These are phyloP conservation scores for Cladosporium sp. DNA, from an alignment of 2,329 filamentous ascomycete genomes.

Conservation along the genomic window DNA sequence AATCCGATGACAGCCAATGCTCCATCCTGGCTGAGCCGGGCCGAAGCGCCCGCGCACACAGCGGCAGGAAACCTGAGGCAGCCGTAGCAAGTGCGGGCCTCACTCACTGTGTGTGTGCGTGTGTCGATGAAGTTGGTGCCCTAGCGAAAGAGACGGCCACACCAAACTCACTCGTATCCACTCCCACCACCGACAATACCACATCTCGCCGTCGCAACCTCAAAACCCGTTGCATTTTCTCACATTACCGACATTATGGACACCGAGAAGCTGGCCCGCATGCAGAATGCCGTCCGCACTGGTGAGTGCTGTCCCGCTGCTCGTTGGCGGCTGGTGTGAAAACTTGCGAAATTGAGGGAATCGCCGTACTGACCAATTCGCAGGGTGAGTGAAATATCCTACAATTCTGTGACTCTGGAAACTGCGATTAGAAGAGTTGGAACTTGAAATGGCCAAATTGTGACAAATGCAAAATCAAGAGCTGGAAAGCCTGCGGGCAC, in stretches of 20 bases:
- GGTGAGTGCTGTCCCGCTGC: constrained; percentile 51
- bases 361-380: constrained; percentile 22
- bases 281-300: constrained; percentile 65
- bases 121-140: constrained; percentile 12
- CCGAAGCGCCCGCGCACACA: too few species aligned
- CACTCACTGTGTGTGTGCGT: neutral
- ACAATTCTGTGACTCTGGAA: neutral
- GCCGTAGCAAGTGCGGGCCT: neutral
- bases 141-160: constrained; percentile 13
- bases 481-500: neutral
- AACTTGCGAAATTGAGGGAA: constrained; percentile 11
- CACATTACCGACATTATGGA: constrained; percentile 46
- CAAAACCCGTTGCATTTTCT: neutral
- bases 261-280: constrained; percentile 62
- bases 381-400: constrained; percentile 29
- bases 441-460: constrained; percentile 2
- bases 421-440: neutral
- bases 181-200: neutral
- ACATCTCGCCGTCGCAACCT: constrained; percentile 1
- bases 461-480: neutral
- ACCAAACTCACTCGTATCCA: neutral
- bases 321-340: neutral
- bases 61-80: too few species aligned
- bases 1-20: too few species aligned
- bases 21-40: too few species aligned